A percentile compares a stretch with the other conserved stretches of the same genome.
phyloP scores from a whole-genome alignment of 2,329 filamentous ascomycete genomes.

The Paecilomyces variotii region DNA sequence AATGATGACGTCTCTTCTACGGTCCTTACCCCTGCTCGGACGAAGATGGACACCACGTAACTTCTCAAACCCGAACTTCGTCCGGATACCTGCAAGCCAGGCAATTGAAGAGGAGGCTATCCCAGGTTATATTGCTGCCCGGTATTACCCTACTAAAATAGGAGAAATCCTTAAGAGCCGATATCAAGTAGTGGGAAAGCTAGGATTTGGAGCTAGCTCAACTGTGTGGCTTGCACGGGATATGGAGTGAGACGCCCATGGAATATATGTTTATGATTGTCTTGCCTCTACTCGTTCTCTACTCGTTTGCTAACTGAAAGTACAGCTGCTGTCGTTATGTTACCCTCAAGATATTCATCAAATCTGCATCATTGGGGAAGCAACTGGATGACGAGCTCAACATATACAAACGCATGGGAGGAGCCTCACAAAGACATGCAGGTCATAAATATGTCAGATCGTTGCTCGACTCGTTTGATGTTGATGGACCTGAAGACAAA shows the following conservation, averaged over 20 bases:
- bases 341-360: conserved; percentile 22
- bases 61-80: conserved; percentile 23
- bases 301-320: not conserved
- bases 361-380: conserved; percentile 18
- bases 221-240: conserved; percentile 14
- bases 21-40: conserved; percentile 14
- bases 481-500: conserved; percentile 5
- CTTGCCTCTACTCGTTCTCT: too few species aligned
- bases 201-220: conserved; percentile 28
- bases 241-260: too few species aligned
- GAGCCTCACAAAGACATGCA: conserved; percentile 15
- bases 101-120: conserved; percentile 26
- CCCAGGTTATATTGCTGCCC: conserved; percentile 12
- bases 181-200: conserved; percentile 29
- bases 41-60: conserved; percentile 22
- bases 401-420: conserved; percentile 36
- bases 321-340: conserved; percentile 20
- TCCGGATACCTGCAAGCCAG: conserved; percentile 13
- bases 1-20: conserved; percentile 13
- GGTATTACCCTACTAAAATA: conserved; percentile 21
- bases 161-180: conserved; percentile 20
- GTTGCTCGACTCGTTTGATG: not conserved
- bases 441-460: conserved; percentile 17
- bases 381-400: conserved; percentile 31
- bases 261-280: too few species aligned